Conservation (phyloP, 140 eudicot genomes). For the Senecio squalidus region DNA sequence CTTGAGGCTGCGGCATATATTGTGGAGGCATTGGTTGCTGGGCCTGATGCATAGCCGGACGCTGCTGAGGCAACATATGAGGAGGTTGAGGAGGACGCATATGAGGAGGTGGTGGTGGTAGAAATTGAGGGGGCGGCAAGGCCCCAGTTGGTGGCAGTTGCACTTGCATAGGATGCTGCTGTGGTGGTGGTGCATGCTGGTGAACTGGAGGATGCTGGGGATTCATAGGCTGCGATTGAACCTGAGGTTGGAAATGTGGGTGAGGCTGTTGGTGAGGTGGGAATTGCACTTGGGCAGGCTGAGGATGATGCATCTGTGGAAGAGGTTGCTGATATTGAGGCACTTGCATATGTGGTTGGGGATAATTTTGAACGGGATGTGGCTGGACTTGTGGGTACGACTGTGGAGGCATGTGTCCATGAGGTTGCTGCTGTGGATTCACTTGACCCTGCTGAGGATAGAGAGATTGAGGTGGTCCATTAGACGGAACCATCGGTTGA, state of each 20-base stretch:
- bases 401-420: conserved; percentile 33
- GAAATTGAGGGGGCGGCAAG: conserved; percentile 35
- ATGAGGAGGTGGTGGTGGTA: conserved; percentile 52
- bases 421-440: conserved; percentile 37
- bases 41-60: conserved; percentile 50
- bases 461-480: conserved; percentile 31
- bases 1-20: conserved; percentile 55
- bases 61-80: conserved; percentile 47
- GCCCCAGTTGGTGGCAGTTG: conserved; percentile 39
- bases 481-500: conserved; percentile 37
- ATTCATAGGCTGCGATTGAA: conserved; percentile 37
- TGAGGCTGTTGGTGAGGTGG: conserved; percentile 32
- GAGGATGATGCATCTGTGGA: conserved; percentile 40
- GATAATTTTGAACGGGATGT: conserved; percentile 40
- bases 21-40: conserved; percentile 57
- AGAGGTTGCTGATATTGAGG: conserved; percentile 74
- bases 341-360: conserved; percentile 49
- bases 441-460: conserved; percentile 40
- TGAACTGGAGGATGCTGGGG: conserved; percentile 36
- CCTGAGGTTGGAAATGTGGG: conserved; percentile 33
- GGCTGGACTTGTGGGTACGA: conserved; percentile 33
- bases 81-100: conserved; percentile 58
- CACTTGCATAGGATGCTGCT: conserved; percentile 45
- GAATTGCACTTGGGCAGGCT: conserved; percentile 33
- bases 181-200: conserved; percentile 52